Evolutionary conservation across 345 rosid genomes (phyloP), one percentile per base, ranked within the genome.

Genomic region (Geranium rotundifolium): DNA sequence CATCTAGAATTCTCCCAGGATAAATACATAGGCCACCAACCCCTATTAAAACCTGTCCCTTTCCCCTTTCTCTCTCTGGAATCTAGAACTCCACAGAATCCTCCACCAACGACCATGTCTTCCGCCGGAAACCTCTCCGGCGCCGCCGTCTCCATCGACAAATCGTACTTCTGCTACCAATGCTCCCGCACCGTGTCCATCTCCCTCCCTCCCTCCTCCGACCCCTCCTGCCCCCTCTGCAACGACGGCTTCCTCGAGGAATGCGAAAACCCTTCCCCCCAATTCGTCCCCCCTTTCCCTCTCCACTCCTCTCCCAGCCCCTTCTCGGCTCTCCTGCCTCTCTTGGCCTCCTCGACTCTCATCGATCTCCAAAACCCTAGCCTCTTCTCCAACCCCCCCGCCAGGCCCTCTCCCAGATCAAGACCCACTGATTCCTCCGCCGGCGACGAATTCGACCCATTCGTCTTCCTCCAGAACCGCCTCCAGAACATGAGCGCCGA

Each of bases 211-310:
- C 66, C 74, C 3, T 54, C 77, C 39, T 52, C 77, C 57, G 81
- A 70, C 27, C 84, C 77, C 7, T 20, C 30, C 29, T 80, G 84
- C 58, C 84, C 84, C 39, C 49, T 58, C 23, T 80, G 84, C 68
- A 57, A 72, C 71, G 84, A 72, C 0, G 77, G 81, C 39, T 80
- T 80, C 67, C 64, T 77, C 27, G 84, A 80, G 69, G 84, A 80
- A 62, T 23, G 1, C 27, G 84, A 77, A 57, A 54, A 55, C 73
- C 77, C 76, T 39, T 62, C 56, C 68, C 60, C 78, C 37, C 34
- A 31, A 41, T 5, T 41, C 10, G 62, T 34, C 39, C 5, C 10
- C 27, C 63, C 70, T 66, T 6, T 16, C 64, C 56, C 17, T 61
- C 55, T 66, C 65, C 56, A 54, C 75, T n/a, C 61, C 16, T 61